Conservation (phyloP, 2,329 filamentous ascomycete species). For the Rhexocercosporidium sp. region DNA sequence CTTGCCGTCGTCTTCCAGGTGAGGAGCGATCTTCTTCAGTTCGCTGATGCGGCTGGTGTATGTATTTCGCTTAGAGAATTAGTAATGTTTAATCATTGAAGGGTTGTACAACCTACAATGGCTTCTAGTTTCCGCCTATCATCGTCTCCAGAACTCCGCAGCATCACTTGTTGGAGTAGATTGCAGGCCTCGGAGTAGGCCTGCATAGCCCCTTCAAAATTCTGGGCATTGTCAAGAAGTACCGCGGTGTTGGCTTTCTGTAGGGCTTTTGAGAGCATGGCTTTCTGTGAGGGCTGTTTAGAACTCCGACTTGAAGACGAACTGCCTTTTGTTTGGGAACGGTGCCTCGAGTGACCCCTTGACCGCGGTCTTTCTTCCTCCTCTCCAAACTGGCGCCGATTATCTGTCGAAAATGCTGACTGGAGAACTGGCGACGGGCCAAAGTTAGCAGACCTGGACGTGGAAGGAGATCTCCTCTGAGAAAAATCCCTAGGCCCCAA, state of each 20-base stretch:
- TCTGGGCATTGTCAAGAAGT: slow-evolving; percentile 92
- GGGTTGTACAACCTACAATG: slow-evolving; percentile 69
- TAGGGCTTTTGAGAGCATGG: slow-evolving; percentile 93
- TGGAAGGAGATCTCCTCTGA: slow-evolving; percentile 30
- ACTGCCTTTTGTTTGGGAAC: slow-evolving; percentile 54
- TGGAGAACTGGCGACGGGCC: slow-evolving; percentile 30
- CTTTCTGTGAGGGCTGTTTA: slow-evolving; percentile 78
- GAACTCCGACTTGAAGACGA: slow-evolving; percentile 42
- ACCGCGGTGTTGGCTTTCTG: slow-evolving; percentile 97
- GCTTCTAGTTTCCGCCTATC: slow-evolving; percentile 90
- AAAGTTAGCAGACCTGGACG: slow-evolving; percentile 29
- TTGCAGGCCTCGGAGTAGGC: slow-evolving; percentile 92
- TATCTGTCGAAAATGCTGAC: slow-evolving; percentile 15
- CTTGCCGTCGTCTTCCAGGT: slow-evolving; percentile 65
- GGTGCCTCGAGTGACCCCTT: slow-evolving; percentile 51
- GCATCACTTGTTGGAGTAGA: slow-evolving; percentile 85
- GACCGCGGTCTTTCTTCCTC: slow-evolving; percentile 27
- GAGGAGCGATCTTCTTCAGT: slow-evolving; percentile 72
- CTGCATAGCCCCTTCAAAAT: slow-evolving; percentile 88
- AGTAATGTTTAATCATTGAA: slow-evolving; percentile 18
- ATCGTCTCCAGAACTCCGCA: slow-evolving; percentile 81
- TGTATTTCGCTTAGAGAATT: slow-evolving; percentile 71
- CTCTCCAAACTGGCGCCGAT: slow-evolving; percentile 13
- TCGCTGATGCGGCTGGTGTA: slow-evolving; percentile 92
- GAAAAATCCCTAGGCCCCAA: slow-evolving; percentile 32